Evolutionary conservation across 139 green algal species (phyloP), one percentile per base, ranked within the genome.

Genomic region (Coelastrella sp.): DNA sequence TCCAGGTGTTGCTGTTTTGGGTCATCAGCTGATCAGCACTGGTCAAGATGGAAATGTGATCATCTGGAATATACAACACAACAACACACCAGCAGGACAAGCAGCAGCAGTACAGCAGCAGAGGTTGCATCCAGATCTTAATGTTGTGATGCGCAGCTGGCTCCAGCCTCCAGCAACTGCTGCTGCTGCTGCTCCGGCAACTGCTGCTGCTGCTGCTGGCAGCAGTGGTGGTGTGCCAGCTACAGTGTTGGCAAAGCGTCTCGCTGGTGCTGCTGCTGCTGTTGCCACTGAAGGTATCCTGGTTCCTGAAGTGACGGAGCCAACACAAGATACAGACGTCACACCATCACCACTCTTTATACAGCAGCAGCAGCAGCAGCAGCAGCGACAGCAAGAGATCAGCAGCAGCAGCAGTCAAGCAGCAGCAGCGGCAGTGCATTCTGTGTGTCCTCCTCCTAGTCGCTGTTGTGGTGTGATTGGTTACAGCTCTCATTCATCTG

Each of bases 91-190:
- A 66, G 45, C 73, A 81, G 72, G 4, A 83, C 59, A 32, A 51
- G 23, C 77, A 48, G 21, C 21, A 25, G n/a, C 25, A 30, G 50
- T 9, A 63, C 57, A 35, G 50, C 53, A 83, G 76, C 57, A 51
- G 50, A 30, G 23, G 60, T 30, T 21, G n/a, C 62, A 82, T 11
- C 73, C 73, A 62, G 71, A 83, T 30, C 13, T n/a, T 5, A 66
- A 79, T 41, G 41, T 75, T 2, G 69, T 45, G 0, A 78, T 82
- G 83, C 60, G 83, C 45, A 83, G 51, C 35, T 86, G 80, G 80
- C 11, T 86, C 48, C 48, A 85, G 34, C 79, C 9, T 30, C 38
- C 25, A 15, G 3, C 35, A 19, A 25, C 40, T 8, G 60, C 74
- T 48, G 32, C 50, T 38, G 23, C 21, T 38, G 35, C 8, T 30